Evolutionary conservation across 352 stramenopile species (phyloP).

Genomic region (Phytophthora tentaculata): DNA sequence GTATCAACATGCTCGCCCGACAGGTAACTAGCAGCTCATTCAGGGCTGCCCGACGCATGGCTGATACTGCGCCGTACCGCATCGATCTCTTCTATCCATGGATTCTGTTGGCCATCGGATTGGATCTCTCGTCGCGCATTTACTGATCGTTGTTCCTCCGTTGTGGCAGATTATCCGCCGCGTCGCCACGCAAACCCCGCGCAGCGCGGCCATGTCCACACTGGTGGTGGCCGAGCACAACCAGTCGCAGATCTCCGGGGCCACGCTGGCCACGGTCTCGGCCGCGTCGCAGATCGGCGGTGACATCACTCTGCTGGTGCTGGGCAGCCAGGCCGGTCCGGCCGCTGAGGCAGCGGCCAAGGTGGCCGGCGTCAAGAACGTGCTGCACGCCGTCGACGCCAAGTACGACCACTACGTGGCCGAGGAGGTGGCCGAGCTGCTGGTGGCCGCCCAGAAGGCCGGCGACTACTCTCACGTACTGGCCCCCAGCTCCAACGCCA

Average conservation of each 20-base stretch:
- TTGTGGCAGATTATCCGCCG: conserved; percentile 53
- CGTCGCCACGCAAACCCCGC: conserved; percentile 41
- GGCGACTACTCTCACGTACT: conserved; percentile 93
- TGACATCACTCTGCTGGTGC: conserved; percentile 81
- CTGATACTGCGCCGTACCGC: background rate
- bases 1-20: conserved; percentile 40
- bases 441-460: conserved; percentile 68
- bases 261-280: conserved; percentile 88
- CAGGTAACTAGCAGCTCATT: conserved; percentile 26
- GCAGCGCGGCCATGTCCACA: conserved; percentile 61
- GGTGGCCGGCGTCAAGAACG: conserved; percentile 80
- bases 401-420: conserved; percentile 91
- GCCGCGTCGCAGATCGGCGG: conserved; percentile 84
- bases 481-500: conserved; percentile 94
- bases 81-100: background rate
- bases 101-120: background rate
- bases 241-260: conserved; percentile 63
- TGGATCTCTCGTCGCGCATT: background rate
- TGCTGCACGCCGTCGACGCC: conserved; percentile 84
- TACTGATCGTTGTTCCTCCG: background rate
- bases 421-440: conserved; percentile 85
- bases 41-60: background rate
- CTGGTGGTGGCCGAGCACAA: conserved; percentile 92
- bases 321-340: conserved; percentile 65
- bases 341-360: conserved; percentile 75